phyloP scores from a whole-genome alignment of 805 yeast species.

The Ogataea paraovalis region DNA sequence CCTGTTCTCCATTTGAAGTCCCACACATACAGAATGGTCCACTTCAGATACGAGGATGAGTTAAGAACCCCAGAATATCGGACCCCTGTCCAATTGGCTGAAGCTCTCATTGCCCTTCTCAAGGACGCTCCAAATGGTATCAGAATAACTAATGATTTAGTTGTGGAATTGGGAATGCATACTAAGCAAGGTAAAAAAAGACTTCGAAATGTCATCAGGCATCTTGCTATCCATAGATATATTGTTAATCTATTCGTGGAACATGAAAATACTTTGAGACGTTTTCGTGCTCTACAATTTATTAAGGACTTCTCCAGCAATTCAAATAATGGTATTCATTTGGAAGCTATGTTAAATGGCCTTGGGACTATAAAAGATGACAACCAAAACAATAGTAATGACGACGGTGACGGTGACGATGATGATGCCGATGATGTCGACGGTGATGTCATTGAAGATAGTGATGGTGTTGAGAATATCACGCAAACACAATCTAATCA shows the following conservation, averaged over 20 bases:
- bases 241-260: conserved; percentile 22
- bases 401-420: conserved; percentile 27
- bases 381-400: conserved; percentile 7
- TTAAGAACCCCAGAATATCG: conserved; percentile 1
- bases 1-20: conserved; percentile 40
- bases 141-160: conserved; percentile 58
- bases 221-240: conserved; percentile 39
- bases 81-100: conserved; percentile 16
- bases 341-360: not conserved
- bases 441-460: conserved; percentile 19
- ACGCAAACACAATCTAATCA: no score
- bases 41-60: conserved; percentile 38
- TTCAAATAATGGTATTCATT: not conserved
- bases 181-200: conserved; percentile 33
- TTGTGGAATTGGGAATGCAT: conserved; percentile 52
- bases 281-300: conserved; percentile 22
- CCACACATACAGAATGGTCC: conserved; percentile 51
- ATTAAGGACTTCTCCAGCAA: conserved; percentile 13
- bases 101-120: conserved; percentile 27
- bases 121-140: conserved; percentile 57
- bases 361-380: conserved; percentile 7
- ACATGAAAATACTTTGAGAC: conserved; percentile 20
- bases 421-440: conserved; percentile 30
- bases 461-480: no score
- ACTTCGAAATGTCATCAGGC: conserved; percentile 42